These are phyloP conservation scores for Cutaneotrichosporon sp. DNA, from an alignment of 1,284 basidiomycete genomes.

Conservation along the genomic window DNA sequence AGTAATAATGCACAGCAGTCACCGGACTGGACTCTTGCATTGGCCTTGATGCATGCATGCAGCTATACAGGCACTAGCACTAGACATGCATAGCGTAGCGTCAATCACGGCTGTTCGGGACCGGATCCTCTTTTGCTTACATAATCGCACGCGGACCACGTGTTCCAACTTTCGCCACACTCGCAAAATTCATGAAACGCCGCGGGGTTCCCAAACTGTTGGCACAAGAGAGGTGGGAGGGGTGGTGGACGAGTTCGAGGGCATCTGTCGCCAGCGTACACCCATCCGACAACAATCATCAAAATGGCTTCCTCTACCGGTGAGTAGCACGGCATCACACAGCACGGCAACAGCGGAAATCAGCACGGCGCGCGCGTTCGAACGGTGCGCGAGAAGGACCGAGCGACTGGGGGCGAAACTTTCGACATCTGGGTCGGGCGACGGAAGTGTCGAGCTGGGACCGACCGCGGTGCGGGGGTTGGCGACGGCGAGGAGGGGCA, in stretches of 20 bases:
- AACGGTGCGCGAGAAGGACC: not conserved
- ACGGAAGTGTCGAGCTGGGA: not conserved
- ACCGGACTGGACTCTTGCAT: no score
- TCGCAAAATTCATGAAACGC: not conserved
- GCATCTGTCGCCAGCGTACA: slow-evolving; percentile 1
- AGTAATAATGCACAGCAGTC: no score
- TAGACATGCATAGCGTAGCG: no score
- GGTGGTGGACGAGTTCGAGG: no score
- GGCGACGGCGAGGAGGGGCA: not conserved
- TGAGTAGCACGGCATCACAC: slow-evolving; percentile 10
- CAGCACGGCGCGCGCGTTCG: slow-evolving; percentile 2
- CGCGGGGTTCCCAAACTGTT: slow-evolving; percentile 1
- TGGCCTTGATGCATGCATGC: no score
- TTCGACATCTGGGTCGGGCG: not conserved
- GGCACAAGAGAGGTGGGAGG: no score
- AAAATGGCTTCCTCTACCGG: slow-evolving; percentile 27
- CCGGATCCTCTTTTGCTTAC: not conserved
- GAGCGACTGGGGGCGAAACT: not conserved
- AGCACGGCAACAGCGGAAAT: not conserved
- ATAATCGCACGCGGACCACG: not conserved
- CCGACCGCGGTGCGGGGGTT: not conserved
- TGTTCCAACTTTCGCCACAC: not conserved
- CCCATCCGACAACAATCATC: slow-evolving; percentile 19
- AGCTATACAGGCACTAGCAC: no score
- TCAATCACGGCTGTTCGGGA: no score